Evolutionary conservation across 1,139 yeast species (phyloP), one percentile per base, ranked within the genome.

Genomic region (Candida tropicalis): DNA sequence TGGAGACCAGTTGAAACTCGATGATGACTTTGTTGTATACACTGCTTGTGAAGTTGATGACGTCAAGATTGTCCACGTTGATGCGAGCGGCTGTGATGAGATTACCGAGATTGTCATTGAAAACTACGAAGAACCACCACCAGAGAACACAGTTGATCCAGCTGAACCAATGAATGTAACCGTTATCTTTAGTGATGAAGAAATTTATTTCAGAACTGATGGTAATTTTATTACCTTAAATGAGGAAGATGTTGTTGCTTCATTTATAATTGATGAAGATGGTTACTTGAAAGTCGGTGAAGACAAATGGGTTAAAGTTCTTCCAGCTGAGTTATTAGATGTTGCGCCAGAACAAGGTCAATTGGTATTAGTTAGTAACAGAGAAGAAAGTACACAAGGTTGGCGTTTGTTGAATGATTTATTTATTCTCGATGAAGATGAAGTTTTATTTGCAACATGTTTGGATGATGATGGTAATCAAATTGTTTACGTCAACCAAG

Each of bases 131-230:
- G 38, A 23, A 11, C n/a, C 34, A 24, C 29, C 17, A 29, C 17
- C 38, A 16, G 28, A 18, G 8, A 26, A 32, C 29, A 12, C 42
- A 8, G 40, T 33, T 23, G 42, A 38, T 11, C 26, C 45, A 23
- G 38, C 12, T 11, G 9, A 27, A 27, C 31, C 31, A 27, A 27
- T 27, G 31, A 11, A 5, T 17, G 12, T 31, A 12, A 16, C 23
- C 5, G 34, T 13, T 18, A 17, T 5, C 2, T 31, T 31, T 9
- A 4, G 18, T 4, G 34, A 18, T 5, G 3, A 17, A n/a, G 13
- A 8, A 5, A 12, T 31, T 31, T 10, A 7, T 11, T n/a, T 31
- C 11, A 31, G 15, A 4, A 31, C 24, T n/a, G 34, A 31, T 11
- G 34, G 34, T 5, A 16, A 10, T 10, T 16, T 16, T n/a, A 16